Percentiles rank a stretch among this genome's conserved stretches.
Evolutionary conservation across 1,284 basidiomycete genomes (phyloP).

Genomic region (Entoloma clypeatum): DNA sequence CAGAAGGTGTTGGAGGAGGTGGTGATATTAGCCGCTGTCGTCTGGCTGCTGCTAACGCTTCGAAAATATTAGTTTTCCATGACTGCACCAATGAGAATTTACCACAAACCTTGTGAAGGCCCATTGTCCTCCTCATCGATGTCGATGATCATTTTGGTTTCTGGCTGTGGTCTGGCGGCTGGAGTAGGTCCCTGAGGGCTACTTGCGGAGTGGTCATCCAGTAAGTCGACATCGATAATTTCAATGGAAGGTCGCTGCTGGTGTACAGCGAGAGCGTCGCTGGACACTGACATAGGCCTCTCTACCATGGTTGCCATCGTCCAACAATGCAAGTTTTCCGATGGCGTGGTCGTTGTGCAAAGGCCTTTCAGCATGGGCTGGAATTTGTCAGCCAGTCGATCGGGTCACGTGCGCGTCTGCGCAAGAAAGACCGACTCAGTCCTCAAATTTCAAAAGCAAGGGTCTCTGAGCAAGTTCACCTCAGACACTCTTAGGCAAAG

Average conservation of each 20-base stretch:
- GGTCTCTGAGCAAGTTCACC: no score
- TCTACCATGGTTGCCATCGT: constrained; percentile 29
- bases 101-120: constrained; percentile 10
- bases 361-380: no score
- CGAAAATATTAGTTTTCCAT: not conserved
- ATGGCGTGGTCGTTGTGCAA: constrained; percentile 24
- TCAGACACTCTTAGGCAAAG: no score
- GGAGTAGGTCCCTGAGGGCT: constrained; percentile 12
- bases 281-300: constrained; percentile 22
- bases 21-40: constrained; percentile 26
- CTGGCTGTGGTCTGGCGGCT: constrained; percentile 6
- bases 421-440: no score
- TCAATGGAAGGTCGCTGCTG: constrained; percentile 26
- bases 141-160: constrained; percentile 20
- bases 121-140: constrained; percentile 22
- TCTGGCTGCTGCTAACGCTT: constrained; percentile 6
- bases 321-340: constrained; percentile 8
- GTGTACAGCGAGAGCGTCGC: constrained; percentile 10
- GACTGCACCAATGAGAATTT: not conserved
- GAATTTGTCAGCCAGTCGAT: no score
- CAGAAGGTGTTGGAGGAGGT: constrained; percentile 30
- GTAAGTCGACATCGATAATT: constrained; percentile 38
- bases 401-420: no score
- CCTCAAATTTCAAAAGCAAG: no score
- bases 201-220: constrained; percentile 23